These are phyloP conservation scores for Somion occarium DNA, from an alignment of 1,284 basidiomycete species.

Conservation along the genomic window DNA sequence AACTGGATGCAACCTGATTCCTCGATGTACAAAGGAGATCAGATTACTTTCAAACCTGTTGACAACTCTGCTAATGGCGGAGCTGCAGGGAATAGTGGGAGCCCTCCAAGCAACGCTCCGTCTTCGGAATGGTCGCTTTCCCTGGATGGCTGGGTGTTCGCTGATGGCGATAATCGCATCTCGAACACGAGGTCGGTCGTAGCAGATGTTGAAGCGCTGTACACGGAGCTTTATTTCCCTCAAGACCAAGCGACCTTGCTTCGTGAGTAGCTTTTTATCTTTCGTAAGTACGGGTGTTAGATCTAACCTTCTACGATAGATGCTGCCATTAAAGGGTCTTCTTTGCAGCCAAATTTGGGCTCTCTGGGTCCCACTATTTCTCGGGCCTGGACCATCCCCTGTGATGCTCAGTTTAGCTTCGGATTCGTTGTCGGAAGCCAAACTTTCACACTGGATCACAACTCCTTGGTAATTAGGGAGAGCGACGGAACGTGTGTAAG, in stretches of 20 bases:
- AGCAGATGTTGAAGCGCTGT: constrained; percentile 33
- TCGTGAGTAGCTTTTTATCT: constrained; percentile 28
- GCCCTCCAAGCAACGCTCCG: background rate
- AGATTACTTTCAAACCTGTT: constrained; percentile 27
- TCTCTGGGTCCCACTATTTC: constrained; percentile 24
- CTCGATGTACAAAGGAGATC: constrained; percentile 21
- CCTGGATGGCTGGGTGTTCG: constrained; percentile 33
- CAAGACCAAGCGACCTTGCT: constrained; percentile 27
- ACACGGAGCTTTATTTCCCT: constrained; percentile 34
- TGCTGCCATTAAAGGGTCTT: constrained; percentile 25
- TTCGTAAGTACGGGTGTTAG: background rate
- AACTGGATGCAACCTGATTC: constrained; percentile 28
- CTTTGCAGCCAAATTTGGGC: constrained; percentile 18
- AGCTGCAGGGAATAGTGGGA: constrained; percentile 17
- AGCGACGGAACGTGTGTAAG: constrained; percentile 31
- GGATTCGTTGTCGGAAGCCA: constrained; percentile 28
- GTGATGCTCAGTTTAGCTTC: constrained; percentile 30
- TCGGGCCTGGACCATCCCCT: constrained; percentile 34
- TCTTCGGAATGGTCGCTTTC: constrained; percentile 28
- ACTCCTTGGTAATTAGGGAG: constrained; percentile 26
- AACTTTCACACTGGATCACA: constrained; percentile 30
- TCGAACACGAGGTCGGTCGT: constrained; percentile 17
- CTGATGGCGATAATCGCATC: constrained; percentile 18
- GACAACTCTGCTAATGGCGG: constrained; percentile 14
- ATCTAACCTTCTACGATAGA: constrained; percentile 15